Base-by-base conservation (phyloP, 495 filamentous ascomycete genomes). In the Penicillium ucsense region DNA sequence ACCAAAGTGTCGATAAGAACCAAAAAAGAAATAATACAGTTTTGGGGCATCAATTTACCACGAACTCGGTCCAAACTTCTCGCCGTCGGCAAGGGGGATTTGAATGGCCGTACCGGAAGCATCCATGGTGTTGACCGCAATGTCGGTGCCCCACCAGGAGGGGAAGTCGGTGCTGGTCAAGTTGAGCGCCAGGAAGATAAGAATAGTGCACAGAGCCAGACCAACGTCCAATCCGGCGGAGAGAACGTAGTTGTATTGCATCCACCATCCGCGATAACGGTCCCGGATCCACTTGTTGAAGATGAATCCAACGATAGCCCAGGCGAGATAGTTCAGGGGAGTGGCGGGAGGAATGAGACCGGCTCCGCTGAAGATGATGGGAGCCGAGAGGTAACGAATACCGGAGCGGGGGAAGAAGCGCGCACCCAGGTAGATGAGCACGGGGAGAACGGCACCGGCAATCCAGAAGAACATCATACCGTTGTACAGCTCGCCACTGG, bases 211-310 rank as follows among this genome's bases (percentile, higher is more conserved):
- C 5, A 88, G 62, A 2, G 77, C 75, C 27, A 88, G 68, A 8
- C 84, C 85, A 41, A 78, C 76, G 54, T 87, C 83, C 48, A 90
- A 67, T 3, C 79, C 85, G 0, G 85, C 84, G 20, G 83, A 85
- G 0, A 82, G 76, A 53, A 88, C 71, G 60, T 88, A 89, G 69
- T 88, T 89, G 62, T 86, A 88, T 50, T 82, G 79, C 69, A 82
- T 70, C 84, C 82, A 87, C 84, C 83, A 87, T 32, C 82, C 82
- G 32, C 71, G 75, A 63, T 70, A 80, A 49, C 74, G 71, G 50
- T 80, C 68, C 35, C 78, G 71, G 49, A 86, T 77, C 44, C 64
- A 78, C 59, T 77, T 82, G 60, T 86, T 84, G 67, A 86, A 87
- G 36, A 79, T 38, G 44, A 76, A 71, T 3, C 84, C 84, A 12